Conservation (phyloP, 2,329 filamentous ascomycete species). For the Lasiodiplodia gonubiensis region DNA sequence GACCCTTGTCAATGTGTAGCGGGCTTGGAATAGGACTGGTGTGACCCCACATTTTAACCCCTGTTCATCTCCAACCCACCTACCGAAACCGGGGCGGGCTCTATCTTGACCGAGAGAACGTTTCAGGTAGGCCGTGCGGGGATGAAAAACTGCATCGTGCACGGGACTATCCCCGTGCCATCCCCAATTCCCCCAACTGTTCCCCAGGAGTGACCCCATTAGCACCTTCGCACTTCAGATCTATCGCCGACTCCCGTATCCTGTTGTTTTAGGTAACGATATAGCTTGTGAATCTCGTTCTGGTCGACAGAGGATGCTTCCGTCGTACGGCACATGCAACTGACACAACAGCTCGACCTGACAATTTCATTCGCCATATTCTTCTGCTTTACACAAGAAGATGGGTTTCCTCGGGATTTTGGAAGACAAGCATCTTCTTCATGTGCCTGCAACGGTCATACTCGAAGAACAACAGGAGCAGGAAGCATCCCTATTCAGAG, state of each 20-base stretch:
- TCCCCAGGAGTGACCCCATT: conserved; percentile 14
- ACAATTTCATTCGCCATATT: background rate
- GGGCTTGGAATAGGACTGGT: background rate
- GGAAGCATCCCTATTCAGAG: conserved; percentile 30
- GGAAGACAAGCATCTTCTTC: conserved; percentile 41
- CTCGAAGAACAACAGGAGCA: conserved; percentile 37
- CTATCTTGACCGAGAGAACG: background rate
- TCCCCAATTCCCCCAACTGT: conserved; percentile 9
- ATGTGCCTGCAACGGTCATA: conserved; percentile 44
- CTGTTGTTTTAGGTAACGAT: background rate
- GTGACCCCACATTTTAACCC: conserved; percentile 11
- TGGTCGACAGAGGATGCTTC: background rate
- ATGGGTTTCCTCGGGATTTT: conserved; percentile 45
- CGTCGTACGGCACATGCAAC: background rate
- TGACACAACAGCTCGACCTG: background rate
- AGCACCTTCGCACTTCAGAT: conserved; percentile 2
- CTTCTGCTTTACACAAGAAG: background rate
- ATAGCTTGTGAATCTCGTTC: background rate
- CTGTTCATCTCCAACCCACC: background rate
- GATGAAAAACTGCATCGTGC: background rate
- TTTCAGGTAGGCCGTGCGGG: conserved; percentile 8
- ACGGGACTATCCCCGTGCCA: conserved; percentile 3
- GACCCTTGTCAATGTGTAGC: no score
- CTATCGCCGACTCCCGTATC: background rate
- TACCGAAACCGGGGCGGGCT: background rate